Percentiles rank a stretch among this genome's conserved stretches.
Conservation (phyloP, 2,329 filamentous ascomycete genomes). For the Stagonosporopsis cucurbitacearum region DNA sequence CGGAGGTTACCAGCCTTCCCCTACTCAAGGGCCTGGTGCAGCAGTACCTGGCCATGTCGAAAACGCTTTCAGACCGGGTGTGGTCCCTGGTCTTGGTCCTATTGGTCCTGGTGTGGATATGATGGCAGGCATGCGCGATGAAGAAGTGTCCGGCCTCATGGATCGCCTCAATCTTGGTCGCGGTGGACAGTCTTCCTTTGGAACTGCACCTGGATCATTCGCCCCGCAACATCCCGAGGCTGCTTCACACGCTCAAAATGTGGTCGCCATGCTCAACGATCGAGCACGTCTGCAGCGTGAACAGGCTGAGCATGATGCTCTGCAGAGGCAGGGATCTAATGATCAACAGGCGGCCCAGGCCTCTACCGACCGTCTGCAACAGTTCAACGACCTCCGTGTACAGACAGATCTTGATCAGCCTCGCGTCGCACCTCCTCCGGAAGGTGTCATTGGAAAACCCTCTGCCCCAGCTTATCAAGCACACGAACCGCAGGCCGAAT, state of each 20-base stretch:
- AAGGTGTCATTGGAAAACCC: conserved; percentile 48
- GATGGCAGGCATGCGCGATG: conserved; percentile 64
- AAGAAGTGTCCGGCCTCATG: conserved; percentile 71
- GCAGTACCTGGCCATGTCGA: conserved; percentile 74
- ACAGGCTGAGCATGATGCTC: conserved; percentile 62
- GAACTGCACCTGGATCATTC: conserved; percentile 54
- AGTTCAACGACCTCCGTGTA: conserved; percentile 82
- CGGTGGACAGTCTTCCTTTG: conserved; percentile 56
- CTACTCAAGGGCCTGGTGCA: conserved; percentile 57
- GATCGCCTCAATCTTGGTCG: conserved; percentile 69
- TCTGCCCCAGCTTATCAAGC: conserved; percentile 28
- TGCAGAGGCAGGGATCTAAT: conserved; percentile 40
- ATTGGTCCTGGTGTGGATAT: conserved; percentile 54
- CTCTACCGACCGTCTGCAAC: conserved; percentile 73
- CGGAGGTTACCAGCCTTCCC: conserved; percentile 69
- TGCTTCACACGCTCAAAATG: conserved; percentile 60
- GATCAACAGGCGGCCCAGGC: conserved; percentile 50
- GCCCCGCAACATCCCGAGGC: conserved; percentile 57
- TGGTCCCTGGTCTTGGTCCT: conserved; percentile 52
- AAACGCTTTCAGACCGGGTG: conserved; percentile 53
- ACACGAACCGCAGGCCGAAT: conserved; percentile 29
- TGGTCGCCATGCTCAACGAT: conserved; percentile 66
- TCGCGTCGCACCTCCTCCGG: conserved; percentile 35
- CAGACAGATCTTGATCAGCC: conserved; percentile 67
- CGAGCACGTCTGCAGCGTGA: conserved; percentile 66